Evolutionary conservation across 331 rosid genomes (phyloP).

Genomic region (Quercus tomentella): DNA sequence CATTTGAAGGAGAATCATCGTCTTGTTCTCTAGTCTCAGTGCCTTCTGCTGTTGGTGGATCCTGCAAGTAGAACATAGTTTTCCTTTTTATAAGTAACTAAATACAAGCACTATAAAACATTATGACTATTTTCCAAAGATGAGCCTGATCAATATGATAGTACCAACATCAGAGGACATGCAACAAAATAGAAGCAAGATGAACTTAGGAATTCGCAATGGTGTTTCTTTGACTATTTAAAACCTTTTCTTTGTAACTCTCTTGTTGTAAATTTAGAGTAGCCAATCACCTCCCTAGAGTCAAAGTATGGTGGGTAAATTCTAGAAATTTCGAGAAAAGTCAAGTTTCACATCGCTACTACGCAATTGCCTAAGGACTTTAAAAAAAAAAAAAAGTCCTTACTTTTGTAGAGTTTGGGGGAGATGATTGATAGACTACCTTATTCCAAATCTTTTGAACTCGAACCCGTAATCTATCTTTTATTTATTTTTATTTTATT

Average conservation of each 20-base stretch:
- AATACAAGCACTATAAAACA: not conserved
- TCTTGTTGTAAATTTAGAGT: not conserved
- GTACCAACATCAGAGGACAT: not conserved
- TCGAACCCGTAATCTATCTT: too few species aligned
- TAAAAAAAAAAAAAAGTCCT: too few species aligned
- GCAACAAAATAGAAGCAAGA: not conserved
- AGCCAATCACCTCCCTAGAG: not conserved
- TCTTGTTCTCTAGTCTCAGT: constrained; percentile 26
- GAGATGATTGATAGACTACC: too few species aligned
- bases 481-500: too few species aligned
- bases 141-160: not conserved
- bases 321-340: not conserved
- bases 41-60: constrained; percentile 24
- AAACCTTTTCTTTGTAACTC: not conserved
- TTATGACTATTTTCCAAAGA: not conserved
- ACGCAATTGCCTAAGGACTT: not conserved
- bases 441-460: too few species aligned
- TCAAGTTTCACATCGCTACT: not conserved
- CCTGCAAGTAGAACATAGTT: constrained; percentile 43
- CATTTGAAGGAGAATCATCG: constrained; percentile 27
- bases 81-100: constrained; percentile 13
- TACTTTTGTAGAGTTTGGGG: too few species aligned
- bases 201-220: not conserved
- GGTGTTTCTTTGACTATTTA: not conserved
- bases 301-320: not conserved